Evolutionary conservation across 768 basidiomycete species (phyloP).

Genomic region (Tylopilus sp.): DNA sequence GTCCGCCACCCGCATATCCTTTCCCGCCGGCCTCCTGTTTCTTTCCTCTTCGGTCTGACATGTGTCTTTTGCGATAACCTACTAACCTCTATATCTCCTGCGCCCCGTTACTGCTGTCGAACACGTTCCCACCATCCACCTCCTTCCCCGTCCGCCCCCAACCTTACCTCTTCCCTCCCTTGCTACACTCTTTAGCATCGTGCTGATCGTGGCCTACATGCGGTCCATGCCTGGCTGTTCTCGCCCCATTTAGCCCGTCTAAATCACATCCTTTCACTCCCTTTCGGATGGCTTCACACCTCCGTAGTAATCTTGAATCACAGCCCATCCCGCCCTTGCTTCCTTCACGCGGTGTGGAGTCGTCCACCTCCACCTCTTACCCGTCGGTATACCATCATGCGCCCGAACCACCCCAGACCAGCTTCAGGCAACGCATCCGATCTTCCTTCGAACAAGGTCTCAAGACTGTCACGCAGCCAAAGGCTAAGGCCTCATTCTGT

Average conservation of each 20-base stretch:
- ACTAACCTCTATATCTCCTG: slow-evolving; percentile 20
- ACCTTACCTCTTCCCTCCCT: slow-evolving; percentile 12
- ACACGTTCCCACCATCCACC: slow-evolving; percentile 19
- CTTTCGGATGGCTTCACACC: slow-evolving; percentile 45
- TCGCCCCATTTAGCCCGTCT: slow-evolving; percentile 38
- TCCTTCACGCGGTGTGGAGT: slow-evolving; percentile 41
- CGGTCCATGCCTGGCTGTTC: slow-evolving; percentile 43
- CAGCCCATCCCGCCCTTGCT: slow-evolving; percentile 35
- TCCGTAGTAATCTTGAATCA: slow-evolving; percentile 34
- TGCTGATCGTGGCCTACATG: slow-evolving; percentile 28
- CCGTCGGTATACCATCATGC: slow-evolving; percentile 25
- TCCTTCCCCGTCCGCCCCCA: slow-evolving; percentile 8
- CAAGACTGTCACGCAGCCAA: slow-evolving; percentile 60
- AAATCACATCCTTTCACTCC: slow-evolving; percentile 39
- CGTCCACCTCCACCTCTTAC: slow-evolving; percentile 32
- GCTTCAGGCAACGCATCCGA: slow-evolving; percentile 57
- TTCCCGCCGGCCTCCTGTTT: slow-evolving; percentile 5
- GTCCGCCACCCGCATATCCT: not conserved
- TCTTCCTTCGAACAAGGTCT: slow-evolving; percentile 66
- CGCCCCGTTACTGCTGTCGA: slow-evolving; percentile 11
- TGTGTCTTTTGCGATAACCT: slow-evolving; percentile 11
- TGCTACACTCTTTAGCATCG: slow-evolving; percentile 12
- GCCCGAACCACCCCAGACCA: slow-evolving; percentile 43
- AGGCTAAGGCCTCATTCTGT: slow-evolving; percentile 35
- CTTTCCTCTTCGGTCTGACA: slow-evolving; percentile 9